Evolutionary conservation across 2,329 filamentous ascomycete species (phyloP), one percentile per base, ranked within the genome.

Genomic region (Aspergillus sp.): DNA sequence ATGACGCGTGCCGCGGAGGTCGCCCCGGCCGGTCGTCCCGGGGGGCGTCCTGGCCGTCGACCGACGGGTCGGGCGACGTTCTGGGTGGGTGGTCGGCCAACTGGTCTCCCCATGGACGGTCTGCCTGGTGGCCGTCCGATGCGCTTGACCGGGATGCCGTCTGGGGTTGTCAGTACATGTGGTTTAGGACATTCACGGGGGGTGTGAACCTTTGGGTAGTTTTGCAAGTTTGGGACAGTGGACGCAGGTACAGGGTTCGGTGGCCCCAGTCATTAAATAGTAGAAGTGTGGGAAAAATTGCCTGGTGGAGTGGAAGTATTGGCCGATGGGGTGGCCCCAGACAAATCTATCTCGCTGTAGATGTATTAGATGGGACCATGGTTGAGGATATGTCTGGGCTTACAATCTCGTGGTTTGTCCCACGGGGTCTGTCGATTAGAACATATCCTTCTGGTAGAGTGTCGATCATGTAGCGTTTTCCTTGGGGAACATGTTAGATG

Each of bases 261-360:
- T 65, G 40, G 66, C 67, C 47, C 76, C 72, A 13, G 76, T 73
- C 76, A 84, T 82, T 20, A 85, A 62, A 62, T 77, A 74, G 47
- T 75, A 68, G 62, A 86, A 85, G 54, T 86, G 83, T 0, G 78
- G 76, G 45, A 76, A 81, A 57, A 84, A 84, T 3, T 77, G 68
- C 17, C 74, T 74, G 0, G 78, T 74, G 0, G 82, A 85, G 43
- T 82, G 76, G 51, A 80, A 85, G 14, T 65, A 69, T 45, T 70
- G 69, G 7, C 76, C 75, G 7, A 67, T 65, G 0, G 80, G 81
- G 62, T 86, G 82, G 0, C 83, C 83, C 50, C 74, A 85, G 0
- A 85, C 67, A 50, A 80, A 83, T 46, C 77, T 75, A 62, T 85
- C 83, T 8, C 76, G 60, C 63, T 81, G 65, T 17, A 59, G 7